Conservation (phyloP, 164 flowering plant genomes). For the Aristolochia californica region DNA sequence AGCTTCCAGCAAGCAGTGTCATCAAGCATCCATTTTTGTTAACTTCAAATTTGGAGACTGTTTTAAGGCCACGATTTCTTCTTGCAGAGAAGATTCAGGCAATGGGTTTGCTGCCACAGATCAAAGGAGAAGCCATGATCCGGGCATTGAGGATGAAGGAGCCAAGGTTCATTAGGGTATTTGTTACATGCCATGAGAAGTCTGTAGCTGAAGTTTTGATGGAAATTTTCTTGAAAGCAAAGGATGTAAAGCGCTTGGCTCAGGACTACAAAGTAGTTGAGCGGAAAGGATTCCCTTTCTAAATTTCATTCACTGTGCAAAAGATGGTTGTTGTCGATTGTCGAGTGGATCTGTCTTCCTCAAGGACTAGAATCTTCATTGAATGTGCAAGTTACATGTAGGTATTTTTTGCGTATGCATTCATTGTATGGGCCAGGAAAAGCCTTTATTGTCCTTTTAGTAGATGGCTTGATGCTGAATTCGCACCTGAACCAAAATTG, state of each 20-base stretch:
- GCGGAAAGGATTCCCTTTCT: slow-evolving; percentile 43
- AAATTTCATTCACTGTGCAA: slow-evolving; percentile 4
- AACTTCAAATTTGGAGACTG: slow-evolving; percentile 32
- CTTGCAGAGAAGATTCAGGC: slow-evolving; percentile 35
- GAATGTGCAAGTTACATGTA: too few species aligned
- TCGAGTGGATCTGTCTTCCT: too few species aligned
- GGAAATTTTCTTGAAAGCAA: slow-evolving; percentile 30
- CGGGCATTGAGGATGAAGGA: slow-evolving; percentile 60
- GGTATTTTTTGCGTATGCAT: too few species aligned
- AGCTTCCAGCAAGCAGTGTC: slow-evolving; percentile 32
- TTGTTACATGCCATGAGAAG: slow-evolving; percentile 34
- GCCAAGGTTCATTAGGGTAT: slow-evolving; percentile 33
- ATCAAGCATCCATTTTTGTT: slow-evolving; percentile 33
- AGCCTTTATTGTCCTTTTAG: not conserved
- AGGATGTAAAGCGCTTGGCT: slow-evolving; percentile 44
- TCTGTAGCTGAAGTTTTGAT: slow-evolving; percentile 31
- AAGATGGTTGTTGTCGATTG: not conserved
- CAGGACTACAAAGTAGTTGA: slow-evolving; percentile 26
- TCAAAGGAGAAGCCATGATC: slow-evolving; percentile 27
- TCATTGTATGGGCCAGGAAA: not conserved
- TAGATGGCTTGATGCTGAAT: too few species aligned
- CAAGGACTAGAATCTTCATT: too few species aligned
- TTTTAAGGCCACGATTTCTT: slow-evolving; percentile 39
- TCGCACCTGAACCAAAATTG: too few species aligned
- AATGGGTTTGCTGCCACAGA: slow-evolving; percentile 34